Evolutionary conservation across 2,329 filamentous ascomycete genomes (phyloP).

Genomic region (Penicillium sp.): DNA sequence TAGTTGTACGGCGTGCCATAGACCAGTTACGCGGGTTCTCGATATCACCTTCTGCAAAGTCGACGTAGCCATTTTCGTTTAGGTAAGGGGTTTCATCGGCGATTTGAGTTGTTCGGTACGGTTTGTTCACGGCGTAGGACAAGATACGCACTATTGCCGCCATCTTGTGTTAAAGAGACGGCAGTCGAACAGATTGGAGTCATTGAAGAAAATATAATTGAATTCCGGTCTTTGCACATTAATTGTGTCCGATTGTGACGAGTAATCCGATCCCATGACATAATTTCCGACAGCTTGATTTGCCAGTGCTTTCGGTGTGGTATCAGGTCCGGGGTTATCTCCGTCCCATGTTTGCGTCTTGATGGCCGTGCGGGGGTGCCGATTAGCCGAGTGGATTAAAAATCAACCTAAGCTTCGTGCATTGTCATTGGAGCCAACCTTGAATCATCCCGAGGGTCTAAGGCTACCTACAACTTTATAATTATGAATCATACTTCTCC

Average conservation of each 20-base stretch:
- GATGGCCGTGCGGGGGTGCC: not conserved
- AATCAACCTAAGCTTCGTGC: not conserved
- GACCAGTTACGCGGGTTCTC: slow-evolving; percentile 64
- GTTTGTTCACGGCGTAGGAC: slow-evolving; percentile 55
- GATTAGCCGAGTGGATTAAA: not conserved
- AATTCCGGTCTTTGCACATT: too few species aligned
- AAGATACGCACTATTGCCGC: slow-evolving; percentile 46
- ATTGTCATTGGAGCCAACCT: not conserved
- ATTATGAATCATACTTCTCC: not conserved
- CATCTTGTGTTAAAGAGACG: slow-evolving; percentile 32
- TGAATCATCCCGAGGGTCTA: not conserved
- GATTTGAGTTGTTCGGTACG: slow-evolving; percentile 49
- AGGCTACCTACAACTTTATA: not conserved
- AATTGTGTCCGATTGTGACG: too few species aligned
- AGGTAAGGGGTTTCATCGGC: slow-evolving; percentile 39
- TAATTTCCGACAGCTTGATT: not conserved
- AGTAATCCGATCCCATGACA: not conserved
- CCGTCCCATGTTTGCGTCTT: not conserved
- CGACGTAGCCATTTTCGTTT: slow-evolving; percentile 52
- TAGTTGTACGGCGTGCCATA: slow-evolving; percentile 34
- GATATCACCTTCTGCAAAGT: slow-evolving; percentile 53
- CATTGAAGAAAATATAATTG: not conserved
- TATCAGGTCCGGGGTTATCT: not conserved
- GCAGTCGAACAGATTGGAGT: not conserved
- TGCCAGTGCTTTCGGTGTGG: not conserved